Conservation (phyloP, 2,329 filamentous ascomycete genomes). For the Fusarium fracticaudum region DNA sequence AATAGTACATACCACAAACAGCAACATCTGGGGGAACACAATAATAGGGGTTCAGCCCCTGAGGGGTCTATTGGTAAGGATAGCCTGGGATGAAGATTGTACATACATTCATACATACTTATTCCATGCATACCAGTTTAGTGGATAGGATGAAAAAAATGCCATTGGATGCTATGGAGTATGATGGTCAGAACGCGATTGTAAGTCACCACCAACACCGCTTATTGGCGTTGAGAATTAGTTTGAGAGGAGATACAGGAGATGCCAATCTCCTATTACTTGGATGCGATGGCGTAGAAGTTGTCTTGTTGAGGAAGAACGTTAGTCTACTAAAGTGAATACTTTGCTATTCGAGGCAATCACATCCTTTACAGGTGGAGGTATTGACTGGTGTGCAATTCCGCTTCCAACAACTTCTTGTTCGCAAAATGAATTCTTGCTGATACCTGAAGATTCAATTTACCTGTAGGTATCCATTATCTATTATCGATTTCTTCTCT, state of each 20-base stretch:
- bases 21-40: slow-evolving; percentile 33
- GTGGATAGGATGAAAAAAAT: neutral
- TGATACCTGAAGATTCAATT: neutral
- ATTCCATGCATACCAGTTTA: neutral
- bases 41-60: slow-evolving; percentile 24
- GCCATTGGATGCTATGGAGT: neutral
- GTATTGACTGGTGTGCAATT: neutral
- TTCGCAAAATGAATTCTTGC: neutral
- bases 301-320: neutral
- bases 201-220: slow-evolving; percentile 15
- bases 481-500: neutral
- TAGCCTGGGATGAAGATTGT: slow-evolving; percentile 6
- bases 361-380: neutral
- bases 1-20: slow-evolving; percentile 3
- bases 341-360: neutral
- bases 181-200: slow-evolving; percentile 5
- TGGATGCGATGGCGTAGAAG: neutral
- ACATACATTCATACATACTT: neutral
- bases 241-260: neutral
- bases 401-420: neutral
- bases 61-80: slow-evolving; percentile 17
- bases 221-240: neutral
- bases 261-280: neutral
- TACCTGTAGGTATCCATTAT: neutral
- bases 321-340: neutral